Evolutionary conservation across 2,329 filamentous ascomycete genomes (phyloP), one percentile per base, ranked within the genome.

Genomic region (Diaporthe ampelina): DNA sequence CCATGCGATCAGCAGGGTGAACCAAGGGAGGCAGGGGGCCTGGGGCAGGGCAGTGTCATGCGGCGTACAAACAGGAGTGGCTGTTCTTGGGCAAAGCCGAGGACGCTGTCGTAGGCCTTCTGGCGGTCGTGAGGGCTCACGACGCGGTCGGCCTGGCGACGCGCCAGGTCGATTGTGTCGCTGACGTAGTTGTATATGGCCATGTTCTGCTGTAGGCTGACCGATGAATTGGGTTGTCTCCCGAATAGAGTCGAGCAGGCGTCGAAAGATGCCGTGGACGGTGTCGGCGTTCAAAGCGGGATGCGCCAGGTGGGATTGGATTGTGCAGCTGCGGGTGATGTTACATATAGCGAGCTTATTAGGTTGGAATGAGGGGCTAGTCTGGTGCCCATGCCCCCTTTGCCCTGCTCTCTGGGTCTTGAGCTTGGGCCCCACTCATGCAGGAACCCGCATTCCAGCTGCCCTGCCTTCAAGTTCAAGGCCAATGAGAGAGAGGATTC

Each of bases 51-150:
- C 9, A 21, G 45, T 52, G 9, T 26, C 63, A 48, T 26, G 40
- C 58, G 82, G n/a, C 91, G 29, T 86, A 94, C 93, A 72, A 93
- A 91, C 57, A 95, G 84, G 76, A 94, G 85, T 3, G 94, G 94
- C 73, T 93, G 92, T 65, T 88, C 85, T 8, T 87, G 82, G 21
- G 92, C 90, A 79, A 94, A 93, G 7, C 84, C 80, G 48, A 86
- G 84, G 37, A 89, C 82, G 58, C 84, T 86, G 21, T 88, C 84
- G 77, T 91, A 87, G 56, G 90, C 86, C 73, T 87, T 85, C 76
- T 90, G 87, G 67, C 93, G 88, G 74, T 89, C 88, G 48, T 90
- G 84, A 0, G 92, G 91, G 58, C 91, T 88, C 57, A 94, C 85
- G 78, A 88, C 79, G 76, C 86, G 84, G 79, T 90, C 84, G 70